These are phyloP conservation scores for Botrytis galanthina DNA, from an alignment of 2,329 filamentous ascomycete genomes.

Conservation along the genomic window DNA sequence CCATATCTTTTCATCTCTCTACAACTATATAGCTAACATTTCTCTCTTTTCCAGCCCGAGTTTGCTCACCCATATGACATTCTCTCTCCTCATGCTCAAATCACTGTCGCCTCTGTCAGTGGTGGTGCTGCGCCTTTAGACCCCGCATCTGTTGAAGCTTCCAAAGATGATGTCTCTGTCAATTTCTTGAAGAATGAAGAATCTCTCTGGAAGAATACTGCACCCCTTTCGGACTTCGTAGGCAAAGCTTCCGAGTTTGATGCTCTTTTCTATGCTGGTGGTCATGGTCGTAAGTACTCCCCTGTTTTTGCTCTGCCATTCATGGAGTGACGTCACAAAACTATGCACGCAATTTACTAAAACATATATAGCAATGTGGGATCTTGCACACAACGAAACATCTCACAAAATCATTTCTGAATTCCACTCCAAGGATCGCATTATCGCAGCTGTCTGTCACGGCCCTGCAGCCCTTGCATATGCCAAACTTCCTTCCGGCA, in stretches of 20 bases:
- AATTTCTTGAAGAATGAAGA: conserved; percentile 48
- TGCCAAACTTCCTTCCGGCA: conserved; percentile 50
- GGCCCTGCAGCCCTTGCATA: conserved; percentile 62
- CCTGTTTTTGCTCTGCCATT: neutral
- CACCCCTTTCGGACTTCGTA: conserved; percentile 48
- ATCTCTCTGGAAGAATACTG: conserved; percentile 52
- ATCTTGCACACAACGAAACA: conserved; percentile 51
- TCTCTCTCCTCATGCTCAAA: conserved; percentile 42
- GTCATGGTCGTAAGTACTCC: conserved; percentile 51
- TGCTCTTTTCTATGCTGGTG: conserved; percentile 58
- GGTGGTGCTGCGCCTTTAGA: conserved; percentile 47
- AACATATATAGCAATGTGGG: conserved; percentile 32
- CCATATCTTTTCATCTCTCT: neutral
- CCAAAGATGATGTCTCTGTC: conserved; percentile 42
- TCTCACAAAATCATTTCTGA: conserved; percentile 60
- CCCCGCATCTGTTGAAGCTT: conserved; percentile 44
- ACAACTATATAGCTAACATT: conserved; percentile 6
- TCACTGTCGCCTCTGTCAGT: conserved; percentile 46
- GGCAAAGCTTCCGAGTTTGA: conserved; percentile 51
- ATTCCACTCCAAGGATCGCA: conserved; percentile 60
- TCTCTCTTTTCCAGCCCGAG: conserved; percentile 44
- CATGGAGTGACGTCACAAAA: neutral
- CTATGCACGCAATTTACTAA: neutral
- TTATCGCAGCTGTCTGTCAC: conserved; percentile 67
- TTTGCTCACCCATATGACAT: conserved; percentile 48